Base-by-base conservation (phyloP, 129 eudicot species). In the Tagetes patula region DNA sequence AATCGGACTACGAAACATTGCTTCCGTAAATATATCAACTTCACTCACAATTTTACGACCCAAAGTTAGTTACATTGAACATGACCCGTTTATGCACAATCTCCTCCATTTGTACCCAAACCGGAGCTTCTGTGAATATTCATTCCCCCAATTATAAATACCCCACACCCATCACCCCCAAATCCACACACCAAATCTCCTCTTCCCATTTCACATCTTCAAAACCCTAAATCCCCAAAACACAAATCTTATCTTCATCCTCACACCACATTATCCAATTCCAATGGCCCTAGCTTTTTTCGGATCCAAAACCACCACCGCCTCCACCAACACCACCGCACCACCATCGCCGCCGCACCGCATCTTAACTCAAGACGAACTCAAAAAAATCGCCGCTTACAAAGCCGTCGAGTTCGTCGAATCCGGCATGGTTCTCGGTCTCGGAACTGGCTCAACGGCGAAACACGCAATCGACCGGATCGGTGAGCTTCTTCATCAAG, bases 371-470 rank as follows among this genome's bases (percentile, higher is more conserved):
- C 97, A 92, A 75, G 97, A 92, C 72, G 97, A 92, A 41, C 82
- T 92, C 71, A 92, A 92, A 63, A 86, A 87, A 55, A 89, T 88
- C 67, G 97, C 97, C 38, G 97, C 97, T 2, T 92, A 86, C 76
- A 88, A 92, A 67, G 97, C 97, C 63, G 97, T 92, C 0, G 96
- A 92, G 48, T 89, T 83, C 54, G 96, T 92, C 3, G 85, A 85
- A 77, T 92, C 97, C 62, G 92, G 90, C 75, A 92, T 92, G 97
- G 87, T 88, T 4, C 75, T 91, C 3, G 97, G 97, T 10, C 75
- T 91, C 20, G 97, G 97, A 42, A 91, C 97, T 0, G 97, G 97
- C 0, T 91, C 97, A 37, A 91, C 97, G 3, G 97, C 97, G 32
- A 86, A 87, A 20, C 97, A 91, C 74, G 97, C 97, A 0, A 87